Evolutionary conservation across 306 rosid species (phyloP), one percentile per base, ranked within the genome.

Genomic region (Lathyrus sativus): DNA sequence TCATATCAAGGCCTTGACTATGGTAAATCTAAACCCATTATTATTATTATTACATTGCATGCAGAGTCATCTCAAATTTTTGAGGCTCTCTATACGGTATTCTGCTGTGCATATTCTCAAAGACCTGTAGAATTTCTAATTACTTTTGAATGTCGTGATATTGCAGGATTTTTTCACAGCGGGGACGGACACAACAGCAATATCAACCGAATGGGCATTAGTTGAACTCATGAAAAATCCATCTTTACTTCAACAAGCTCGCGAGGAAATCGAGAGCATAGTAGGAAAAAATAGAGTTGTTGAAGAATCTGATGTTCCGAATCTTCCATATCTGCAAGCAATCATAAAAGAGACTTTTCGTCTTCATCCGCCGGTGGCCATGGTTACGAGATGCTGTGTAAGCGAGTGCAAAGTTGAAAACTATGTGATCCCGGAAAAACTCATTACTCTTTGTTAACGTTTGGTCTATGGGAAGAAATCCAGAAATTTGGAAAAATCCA

Each of bases 391-490:
- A 80, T 73, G 67, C 22, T 83, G 79, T 9, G 61, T 72, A 1
- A 14, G 55, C n/a, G 62, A 70, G 3, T 78, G 87, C 37, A 76
- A 68, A 29, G 39, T 88, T 2, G 46, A 62, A 1, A 71, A 71
- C 4, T 86, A 42, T 28, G 70, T 72, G 3, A 76, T 85, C 43
- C 86, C 87, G 0, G 42, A 49, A 37, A n/a, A 63, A 75, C 26
- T 75, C 83, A 3, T 22, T 53, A 2, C 22, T 82, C 0, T 79
- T 81, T 12, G 42, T 82, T n/a, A 86, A 88, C 17, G 45, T 33
- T 9, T 86, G 82, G 76, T 76, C 89, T 0, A 84, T 88, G 0
- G 85, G 78, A 61, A 80, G 95, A 46, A 85, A 88, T 22, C 85
- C 87, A 0, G 51, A 71, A 13, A 31, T 51, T 3, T 84, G 91